A percentile compares a stretch with the other conserved stretches of the same genome.
These are phyloP conservation scores for Russula vinacea DNA, from an alignment of 768 basidiomycete species.

Conservation along the genomic window DNA sequence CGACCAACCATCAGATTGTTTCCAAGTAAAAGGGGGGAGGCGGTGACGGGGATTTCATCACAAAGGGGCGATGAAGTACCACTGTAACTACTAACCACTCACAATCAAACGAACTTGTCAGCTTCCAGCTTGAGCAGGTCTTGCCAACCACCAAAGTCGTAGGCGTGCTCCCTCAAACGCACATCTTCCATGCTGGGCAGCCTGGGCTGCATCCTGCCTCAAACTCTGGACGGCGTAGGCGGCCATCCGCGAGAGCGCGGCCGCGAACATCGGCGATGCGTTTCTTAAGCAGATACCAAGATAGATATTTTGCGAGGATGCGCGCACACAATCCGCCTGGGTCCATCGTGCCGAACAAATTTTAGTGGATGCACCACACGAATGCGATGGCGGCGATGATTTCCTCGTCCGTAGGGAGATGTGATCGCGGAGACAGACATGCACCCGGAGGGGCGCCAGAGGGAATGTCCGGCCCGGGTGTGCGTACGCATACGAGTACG, in stretches of 20 bases:
- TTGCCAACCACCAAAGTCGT: slow-evolving; percentile 22
- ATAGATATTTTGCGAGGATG: slow-evolving; percentile 11
- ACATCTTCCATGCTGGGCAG: slow-evolving; percentile 24
- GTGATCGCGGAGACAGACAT: slow-evolving; percentile 20
- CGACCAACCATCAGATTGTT: background rate
- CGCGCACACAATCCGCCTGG: slow-evolving; percentile 18
- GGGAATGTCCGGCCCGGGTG: too few species aligned
- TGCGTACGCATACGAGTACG: too few species aligned
- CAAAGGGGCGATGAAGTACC: slow-evolving; percentile 10
- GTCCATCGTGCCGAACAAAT: slow-evolving; percentile 26
- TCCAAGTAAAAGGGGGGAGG: background rate
- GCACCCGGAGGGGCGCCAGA: slow-evolving; percentile 25
- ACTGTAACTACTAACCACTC: too few species aligned
- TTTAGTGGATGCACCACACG: slow-evolving; percentile 28
- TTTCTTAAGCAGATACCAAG: slow-evolving; percentile 23
- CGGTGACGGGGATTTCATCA: background rate
- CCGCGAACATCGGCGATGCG: slow-evolving; percentile 18
- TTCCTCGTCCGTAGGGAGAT: slow-evolving; percentile 24
- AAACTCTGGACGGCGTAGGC: slow-evolving; percentile 14
- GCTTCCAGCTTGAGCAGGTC: slow-evolving; percentile 10
- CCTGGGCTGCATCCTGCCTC: slow-evolving; percentile 24
- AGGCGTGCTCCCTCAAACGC: slow-evolving; percentile 13
- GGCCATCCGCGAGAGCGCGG: slow-evolving; percentile 22
- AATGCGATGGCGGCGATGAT: slow-evolving; percentile 24
- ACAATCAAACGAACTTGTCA: slow-evolving; percentile 19